Percentiles rank a stretch among this genome's conserved stretches.
Conservation (phyloP, 2,329 filamentous ascomycete species). For the Alternaria sp. region DNA sequence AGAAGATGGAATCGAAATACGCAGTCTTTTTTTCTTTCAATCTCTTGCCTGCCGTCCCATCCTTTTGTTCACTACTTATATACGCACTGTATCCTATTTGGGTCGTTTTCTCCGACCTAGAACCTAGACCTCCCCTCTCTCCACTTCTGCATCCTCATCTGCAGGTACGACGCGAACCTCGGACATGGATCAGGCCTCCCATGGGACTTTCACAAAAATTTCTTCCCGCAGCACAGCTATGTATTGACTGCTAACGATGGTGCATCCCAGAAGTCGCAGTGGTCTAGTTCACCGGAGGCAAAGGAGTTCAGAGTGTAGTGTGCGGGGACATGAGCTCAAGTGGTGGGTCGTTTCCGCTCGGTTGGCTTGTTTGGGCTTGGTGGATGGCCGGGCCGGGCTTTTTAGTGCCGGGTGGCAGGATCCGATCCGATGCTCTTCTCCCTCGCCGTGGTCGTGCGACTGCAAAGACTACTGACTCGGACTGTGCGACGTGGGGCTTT, state of each 20-base stretch:
- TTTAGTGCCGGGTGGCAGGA: conserved; percentile 6
- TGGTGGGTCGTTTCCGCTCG: conserved; percentile 6
- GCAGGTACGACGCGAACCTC: conserved; percentile 5
- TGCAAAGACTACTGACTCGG: conserved; percentile 1
- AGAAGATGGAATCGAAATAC: not conserved
- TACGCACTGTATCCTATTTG: not conserved
- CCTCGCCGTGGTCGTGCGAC: conserved; percentile 1
- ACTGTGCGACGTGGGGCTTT: conserved; percentile 7
- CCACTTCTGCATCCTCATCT: conserved; percentile 1
- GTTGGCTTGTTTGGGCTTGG: conserved; percentile 3
- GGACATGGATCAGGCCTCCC: conserved; percentile 3
- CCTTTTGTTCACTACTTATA: conserved; percentile 1
- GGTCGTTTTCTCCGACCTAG: not conserved
- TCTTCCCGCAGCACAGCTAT: not conserved
- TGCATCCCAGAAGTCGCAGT: not conserved
- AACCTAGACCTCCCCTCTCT: not conserved
- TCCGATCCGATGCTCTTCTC: conserved; percentile 7
- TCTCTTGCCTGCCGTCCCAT: conserved; percentile 2
- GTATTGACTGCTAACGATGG: conserved; percentile 5
- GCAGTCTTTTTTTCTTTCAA: not conserved
- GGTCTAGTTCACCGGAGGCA: conserved; percentile 6
- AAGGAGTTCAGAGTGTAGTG: conserved; percentile 10
- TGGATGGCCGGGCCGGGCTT: not conserved
- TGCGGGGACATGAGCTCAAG: conserved; percentile 5
- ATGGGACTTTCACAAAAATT: not conserved